phyloP scores from a whole-genome alignment of 2,329 filamentous ascomycete genomes.

The Venturiaceae sp. region DNA sequence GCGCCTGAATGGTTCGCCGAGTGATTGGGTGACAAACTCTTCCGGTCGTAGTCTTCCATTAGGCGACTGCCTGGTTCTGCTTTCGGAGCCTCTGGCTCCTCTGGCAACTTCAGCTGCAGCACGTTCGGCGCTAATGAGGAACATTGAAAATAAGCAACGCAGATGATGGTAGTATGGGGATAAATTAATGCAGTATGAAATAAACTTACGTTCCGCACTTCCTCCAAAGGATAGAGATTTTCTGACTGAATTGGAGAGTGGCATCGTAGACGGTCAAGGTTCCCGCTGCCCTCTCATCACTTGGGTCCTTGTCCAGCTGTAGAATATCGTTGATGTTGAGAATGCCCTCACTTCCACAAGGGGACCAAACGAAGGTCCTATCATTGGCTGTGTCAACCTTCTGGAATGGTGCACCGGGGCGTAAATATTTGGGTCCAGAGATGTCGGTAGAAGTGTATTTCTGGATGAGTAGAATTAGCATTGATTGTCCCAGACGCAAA shows the following conservation, averaged over 20 bases:
- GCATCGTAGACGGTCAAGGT: not conserved
- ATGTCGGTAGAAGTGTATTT: not conserved
- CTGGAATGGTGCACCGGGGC: not conserved
- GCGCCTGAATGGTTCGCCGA: not conserved
- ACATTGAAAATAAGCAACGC: not conserved
- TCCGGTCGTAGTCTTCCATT: not conserved
- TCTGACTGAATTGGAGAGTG: not conserved
- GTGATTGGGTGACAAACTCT: not conserved
- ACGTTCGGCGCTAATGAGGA: not conserved
- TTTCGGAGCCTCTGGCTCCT: not conserved
- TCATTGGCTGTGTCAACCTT: not conserved
- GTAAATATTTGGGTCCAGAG: not conserved
- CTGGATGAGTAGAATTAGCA: not conserved
- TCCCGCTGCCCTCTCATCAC: not conserved
- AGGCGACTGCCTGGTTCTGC: not conserved
- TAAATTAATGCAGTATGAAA: not conserved
- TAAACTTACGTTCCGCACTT: not conserved
- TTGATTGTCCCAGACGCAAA: not conserved
- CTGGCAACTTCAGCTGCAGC: not conserved
- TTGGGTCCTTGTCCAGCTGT: not conserved
- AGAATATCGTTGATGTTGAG: constrained; percentile 3
- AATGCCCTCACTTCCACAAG: constrained; percentile 1
- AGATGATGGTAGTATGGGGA: not conserved
- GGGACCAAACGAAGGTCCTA: not conserved
- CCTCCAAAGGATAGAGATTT: not conserved